phyloP scores from a whole-genome alignment of 441 rosid genomes.

The Erysimum cheiri region DNA sequence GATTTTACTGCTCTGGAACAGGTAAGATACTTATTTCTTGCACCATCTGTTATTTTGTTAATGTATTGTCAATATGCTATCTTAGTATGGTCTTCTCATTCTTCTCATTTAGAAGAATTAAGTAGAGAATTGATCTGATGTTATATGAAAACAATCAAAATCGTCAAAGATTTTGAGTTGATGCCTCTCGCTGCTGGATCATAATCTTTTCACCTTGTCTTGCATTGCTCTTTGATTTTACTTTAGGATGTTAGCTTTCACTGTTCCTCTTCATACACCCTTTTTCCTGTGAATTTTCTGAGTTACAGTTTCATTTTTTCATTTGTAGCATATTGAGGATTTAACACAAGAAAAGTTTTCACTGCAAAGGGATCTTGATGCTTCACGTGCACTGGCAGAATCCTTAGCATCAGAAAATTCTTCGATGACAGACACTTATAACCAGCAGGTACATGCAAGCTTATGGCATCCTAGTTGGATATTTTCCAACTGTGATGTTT shows the following conservation, averaged over 20 bases:
- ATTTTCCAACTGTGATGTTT: background rate
- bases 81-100: constrained; percentile 13
- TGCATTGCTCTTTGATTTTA: constrained; percentile 9
- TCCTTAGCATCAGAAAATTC: constrained; percentile 92
- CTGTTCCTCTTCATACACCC: background rate
- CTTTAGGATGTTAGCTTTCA: constrained; percentile 21
- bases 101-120: constrained; percentile 14
- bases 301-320: constrained; percentile 26
- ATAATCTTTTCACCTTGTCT: constrained; percentile 5
- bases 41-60: constrained; percentile 6
- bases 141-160: constrained; percentile 11
- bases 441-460: constrained; percentile 70
- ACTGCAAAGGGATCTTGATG: constrained; percentile 91
- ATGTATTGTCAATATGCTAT: constrained; percentile 19
- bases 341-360: constrained; percentile 91
- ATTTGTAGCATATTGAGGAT: constrained; percentile 88
- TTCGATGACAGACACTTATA: constrained; percentile 81
- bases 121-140: constrained; percentile 24
- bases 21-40: constrained; percentile 51
- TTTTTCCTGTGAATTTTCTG: constrained; percentile 18
- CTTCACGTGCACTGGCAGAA: constrained; percentile 82
- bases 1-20: constrained; percentile 95
- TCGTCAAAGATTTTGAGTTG: constrained; percentile 20
- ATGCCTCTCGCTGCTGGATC: constrained; percentile 3
- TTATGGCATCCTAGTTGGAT: constrained; percentile 29